Conservation (phyloP, 306 rosid species). For the Luffa acutangula region DNA sequence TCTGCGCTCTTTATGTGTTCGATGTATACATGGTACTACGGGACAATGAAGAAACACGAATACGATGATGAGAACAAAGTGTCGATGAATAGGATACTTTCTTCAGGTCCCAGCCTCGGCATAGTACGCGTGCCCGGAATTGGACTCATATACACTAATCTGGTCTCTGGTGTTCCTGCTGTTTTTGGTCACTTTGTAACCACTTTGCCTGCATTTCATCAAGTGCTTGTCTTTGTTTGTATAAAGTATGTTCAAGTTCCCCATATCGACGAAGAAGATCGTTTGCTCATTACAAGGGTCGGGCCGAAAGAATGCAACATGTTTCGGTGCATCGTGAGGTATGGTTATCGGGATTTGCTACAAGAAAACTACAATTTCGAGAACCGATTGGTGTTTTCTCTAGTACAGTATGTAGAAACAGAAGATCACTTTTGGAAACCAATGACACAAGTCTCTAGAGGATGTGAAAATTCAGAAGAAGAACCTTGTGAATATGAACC, state of each 20-base stretch:
- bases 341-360: conserved; percentile 68
- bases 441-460: conserved; percentile 14
- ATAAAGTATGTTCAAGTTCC: conserved; percentile 53
- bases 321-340: conserved; percentile 66
- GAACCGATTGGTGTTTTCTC: conserved; percentile 32
- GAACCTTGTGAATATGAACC: conserved; percentile 11
- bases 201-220: conserved; percentile 60
- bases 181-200: conserved; percentile 60
- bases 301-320: conserved; percentile 56
- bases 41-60: conserved; percentile 52
- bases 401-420: conserved; percentile 51
- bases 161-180: conserved; percentile 43
- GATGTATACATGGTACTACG: conserved; percentile 62
- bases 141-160: conserved; percentile 45
- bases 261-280: conserved; percentile 30
- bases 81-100: conserved; percentile 34
- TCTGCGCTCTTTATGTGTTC: conserved; percentile 31
- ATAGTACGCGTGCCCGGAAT: conserved; percentile 58
- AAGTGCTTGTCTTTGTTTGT: conserved; percentile 52
- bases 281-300: conserved; percentile 43
- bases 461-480: conserved; percentile 15
- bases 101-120: conserved; percentile 48
- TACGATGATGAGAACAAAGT: conserved; percentile 66
- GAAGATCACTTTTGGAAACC: conserved; percentile 21
- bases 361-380: conserved; percentile 61